phyloP scores from a whole-genome alignment of 139 green algal genomes.

The Tetraselmis chui region DNA sequence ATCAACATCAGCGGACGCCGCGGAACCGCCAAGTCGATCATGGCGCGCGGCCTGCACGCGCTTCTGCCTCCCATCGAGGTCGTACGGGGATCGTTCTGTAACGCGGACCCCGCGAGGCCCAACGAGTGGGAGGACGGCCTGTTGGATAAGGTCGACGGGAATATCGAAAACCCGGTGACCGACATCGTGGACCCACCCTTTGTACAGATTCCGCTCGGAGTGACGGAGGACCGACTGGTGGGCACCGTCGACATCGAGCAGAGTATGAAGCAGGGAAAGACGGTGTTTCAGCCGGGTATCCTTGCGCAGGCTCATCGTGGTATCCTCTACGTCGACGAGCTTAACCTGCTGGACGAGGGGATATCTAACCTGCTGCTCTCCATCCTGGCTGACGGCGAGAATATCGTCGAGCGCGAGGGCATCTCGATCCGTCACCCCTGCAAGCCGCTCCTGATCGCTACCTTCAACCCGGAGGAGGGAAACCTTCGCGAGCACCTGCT shows the following conservation, averaged over 20 bases:
- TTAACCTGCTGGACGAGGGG: slow-evolving; percentile 98
- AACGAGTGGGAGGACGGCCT: slow-evolving; percentile 81
- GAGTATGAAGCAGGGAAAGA: slow-evolving; percentile 93
- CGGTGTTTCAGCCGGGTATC: slow-evolving; percentile 96
- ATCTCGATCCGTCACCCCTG: slow-evolving; percentile 94
- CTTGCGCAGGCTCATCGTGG: slow-evolving; percentile 93
- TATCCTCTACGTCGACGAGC: slow-evolving; percentile 79
- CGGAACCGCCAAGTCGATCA: slow-evolving; percentile 89
- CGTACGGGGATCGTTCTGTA: slow-evolving; percentile 83
- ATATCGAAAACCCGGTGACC: slow-evolving; percentile 23
- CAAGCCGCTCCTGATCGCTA: slow-evolving; percentile 92
- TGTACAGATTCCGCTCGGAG: slow-evolving; percentile 95
- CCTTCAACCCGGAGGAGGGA: slow-evolving; percentile 97
- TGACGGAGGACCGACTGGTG: slow-evolving; percentile 97
- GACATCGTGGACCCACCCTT: slow-evolving; percentile 76
- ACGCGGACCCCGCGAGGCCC: slow-evolving; percentile 86
- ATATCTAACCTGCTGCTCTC: slow-evolving; percentile 97
- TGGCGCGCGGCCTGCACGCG: slow-evolving; percentile 90
- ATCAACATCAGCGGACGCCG: slow-evolving; percentile 87
- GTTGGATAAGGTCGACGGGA: slow-evolving; percentile 40
- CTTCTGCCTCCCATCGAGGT: slow-evolving; percentile 97
- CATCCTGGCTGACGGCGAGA: slow-evolving; percentile 89
- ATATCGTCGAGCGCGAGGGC: slow-evolving; percentile 95
- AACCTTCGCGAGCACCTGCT: slow-evolving; percentile 92
- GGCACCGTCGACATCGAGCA: slow-evolving; percentile 98